These are phyloP conservation scores for Peziza echinospora DNA, from an alignment of 495 filamentous ascomycete species.

Conservation along the genomic window DNA sequence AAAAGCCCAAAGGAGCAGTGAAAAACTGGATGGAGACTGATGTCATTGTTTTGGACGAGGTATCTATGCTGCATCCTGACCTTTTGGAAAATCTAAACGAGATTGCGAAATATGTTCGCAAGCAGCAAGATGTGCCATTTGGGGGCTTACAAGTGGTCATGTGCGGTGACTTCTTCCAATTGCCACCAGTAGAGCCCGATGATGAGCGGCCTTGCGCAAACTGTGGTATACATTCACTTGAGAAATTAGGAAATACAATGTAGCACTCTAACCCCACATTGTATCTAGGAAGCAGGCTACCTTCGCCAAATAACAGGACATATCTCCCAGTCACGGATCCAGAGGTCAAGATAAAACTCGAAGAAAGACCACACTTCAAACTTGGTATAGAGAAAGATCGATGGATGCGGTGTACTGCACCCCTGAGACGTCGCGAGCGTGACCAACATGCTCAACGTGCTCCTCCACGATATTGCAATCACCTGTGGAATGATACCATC, in stretches of 20 bases:
- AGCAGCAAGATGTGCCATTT: slow-evolving; percentile 7
- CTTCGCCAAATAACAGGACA: not conserved
- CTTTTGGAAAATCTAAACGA: slow-evolving; percentile 14
- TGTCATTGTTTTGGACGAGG: slow-evolving; percentile 17
- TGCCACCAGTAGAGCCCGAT: slow-evolving; percentile 16
- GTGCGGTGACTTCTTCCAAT: slow-evolving; percentile 20
- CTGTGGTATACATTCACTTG: too few relatives aligned
- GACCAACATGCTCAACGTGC: too few relatives aligned
- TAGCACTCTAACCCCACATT: too few relatives aligned
- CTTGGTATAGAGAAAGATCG: slow-evolving; percentile 1
- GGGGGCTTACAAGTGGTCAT: slow-evolving; percentile 16
- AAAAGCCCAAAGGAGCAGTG: not conserved
- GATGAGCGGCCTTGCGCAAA: slow-evolving; percentile 9
- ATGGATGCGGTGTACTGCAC: slow-evolving; percentile 9
- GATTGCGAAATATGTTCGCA: slow-evolving; percentile 4
- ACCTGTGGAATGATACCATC: slow-evolving; percentile 16
- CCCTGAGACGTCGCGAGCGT: not conserved
- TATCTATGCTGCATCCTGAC: slow-evolving; percentile 19
- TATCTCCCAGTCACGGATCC: slow-evolving; percentile 1
- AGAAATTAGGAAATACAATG: too few relatives aligned
- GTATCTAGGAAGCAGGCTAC: not conserved
- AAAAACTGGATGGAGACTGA: slow-evolving; percentile 4
- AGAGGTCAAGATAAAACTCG: not conserved
- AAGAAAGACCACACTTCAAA: not conserved
- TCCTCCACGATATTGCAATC: slow-evolving; percentile 2